Evolutionary conservation across 352 stramenopile genomes (phyloP), one percentile per base, ranked within the genome.

Genomic region (Globisporangium echinulatum): DNA sequence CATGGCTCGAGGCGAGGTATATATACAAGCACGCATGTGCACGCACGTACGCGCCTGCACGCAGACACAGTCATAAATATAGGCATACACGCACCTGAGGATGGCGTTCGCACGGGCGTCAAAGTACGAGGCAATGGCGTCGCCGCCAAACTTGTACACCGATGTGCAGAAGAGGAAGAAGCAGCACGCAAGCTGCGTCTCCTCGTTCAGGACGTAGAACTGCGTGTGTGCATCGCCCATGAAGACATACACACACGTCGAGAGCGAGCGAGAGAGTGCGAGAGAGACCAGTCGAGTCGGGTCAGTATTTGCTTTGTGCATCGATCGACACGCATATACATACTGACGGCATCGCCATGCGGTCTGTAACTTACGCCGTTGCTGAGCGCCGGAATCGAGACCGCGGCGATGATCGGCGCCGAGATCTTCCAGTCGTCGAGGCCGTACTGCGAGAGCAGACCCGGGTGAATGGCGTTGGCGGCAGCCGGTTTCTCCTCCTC

Each of bases 391-490:
- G 84, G 84, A 61, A 94, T 90, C 44, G 84, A 68, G 52, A 91
- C 68, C 40, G 84, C 84, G 49, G 72, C 78, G 50, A 80, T 72
- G 57, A 94, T 81, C 49, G 84, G 84, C 58, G 72, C 69, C 68
- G 78, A 89, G 72, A 94, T 82, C 77, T 92, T 92, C 79, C 80
- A 90, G 74, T 94, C 84, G 57, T 88, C 81, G 43, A 94, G 71
- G 9, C 84, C 84, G 56, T 70, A 82, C 66, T 87, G 68, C 39
- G 75, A 59, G 58, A 94, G 69, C 42, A 92, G 59, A 9, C 82
- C 78, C 55, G 79, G 70, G 52, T 79, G 78, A 36, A 69, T 67
- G 49, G 79, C 62, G 8, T 64, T 47, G 44, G 71, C 74, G 42
- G 70, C 64, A n/a, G 69, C 57, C 52, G 67, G 55, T 61, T 86